Evolutionary conservation across 768 basidiomycete species (phyloP).

Genomic region (Rhodotorula graminis): DNA sequence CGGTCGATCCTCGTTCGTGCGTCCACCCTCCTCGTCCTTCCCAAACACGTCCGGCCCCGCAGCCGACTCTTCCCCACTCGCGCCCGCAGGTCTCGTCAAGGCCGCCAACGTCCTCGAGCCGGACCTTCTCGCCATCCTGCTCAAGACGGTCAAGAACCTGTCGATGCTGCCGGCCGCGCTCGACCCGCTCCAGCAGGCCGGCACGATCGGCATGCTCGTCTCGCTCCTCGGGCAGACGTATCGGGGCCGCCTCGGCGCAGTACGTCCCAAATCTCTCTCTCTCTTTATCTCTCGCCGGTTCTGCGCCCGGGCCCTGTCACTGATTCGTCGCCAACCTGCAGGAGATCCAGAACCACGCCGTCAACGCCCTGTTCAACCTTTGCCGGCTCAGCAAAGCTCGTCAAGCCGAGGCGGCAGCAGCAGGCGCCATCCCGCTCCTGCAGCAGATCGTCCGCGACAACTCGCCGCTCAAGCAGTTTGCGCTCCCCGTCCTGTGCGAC

Average conservation of each 20-base stretch:
- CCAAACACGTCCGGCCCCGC: too few species aligned
- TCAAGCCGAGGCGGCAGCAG: slow-evolving; percentile 95
- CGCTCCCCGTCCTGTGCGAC: slow-evolving; percentile 92
- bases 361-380: slow-evolving; percentile 95
- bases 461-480: slow-evolving; percentile 94
- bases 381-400: slow-evolving; percentile 88
- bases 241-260: slow-evolving; percentile 71
- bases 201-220: slow-evolving; percentile 86
- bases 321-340: slow-evolving; percentile 44
- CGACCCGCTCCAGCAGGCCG: slow-evolving; percentile 92
- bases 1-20: slow-evolving; percentile 81
- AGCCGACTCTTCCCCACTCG: neutral
- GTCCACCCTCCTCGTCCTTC: slow-evolving; percentile 45
- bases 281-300: neutral
- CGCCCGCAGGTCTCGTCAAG: slow-evolving; percentile 65
- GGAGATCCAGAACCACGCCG: slow-evolving; percentile 96
- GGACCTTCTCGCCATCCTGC: slow-evolving; percentile 78
- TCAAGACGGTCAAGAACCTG: slow-evolving; percentile 93
- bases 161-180: slow-evolving; percentile 87
- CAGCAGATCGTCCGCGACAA: slow-evolving; percentile 80
- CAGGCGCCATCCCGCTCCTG: slow-evolving; percentile 86
- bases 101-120: slow-evolving; percentile 81
- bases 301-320: too few species aligned
- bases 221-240: slow-evolving; percentile 75
- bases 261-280: slow-evolving; percentile 44